A percentile compares a stretch with the other conserved stretches of the same genome.
Evolutionary conservation across 2,329 filamentous ascomycete genomes (phyloP).

Genomic region (Triangularia verruculosa): DNA sequence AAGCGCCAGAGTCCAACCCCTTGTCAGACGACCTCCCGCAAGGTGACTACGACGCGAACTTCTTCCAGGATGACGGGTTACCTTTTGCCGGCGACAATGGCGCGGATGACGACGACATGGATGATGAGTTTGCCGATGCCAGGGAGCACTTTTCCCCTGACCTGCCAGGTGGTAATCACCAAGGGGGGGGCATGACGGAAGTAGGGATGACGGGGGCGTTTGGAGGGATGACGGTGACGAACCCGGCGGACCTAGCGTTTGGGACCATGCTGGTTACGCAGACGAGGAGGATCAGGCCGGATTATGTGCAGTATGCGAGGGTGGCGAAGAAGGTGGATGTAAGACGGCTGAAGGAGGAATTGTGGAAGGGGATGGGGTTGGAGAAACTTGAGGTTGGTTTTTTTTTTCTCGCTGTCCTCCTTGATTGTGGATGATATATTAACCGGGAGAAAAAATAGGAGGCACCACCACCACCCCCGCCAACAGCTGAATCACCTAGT

Average conservation of each 20-base stretch:
- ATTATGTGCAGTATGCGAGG: slow-evolving; percentile 68
- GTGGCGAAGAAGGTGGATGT: slow-evolving; percentile 72
- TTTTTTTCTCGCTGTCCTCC: not conserved
- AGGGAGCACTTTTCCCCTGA: slow-evolving; percentile 74
- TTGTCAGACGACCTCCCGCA: slow-evolving; percentile 54
- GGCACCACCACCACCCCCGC: not conserved
- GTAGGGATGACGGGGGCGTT: slow-evolving; percentile 44
- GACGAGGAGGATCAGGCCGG: slow-evolving; percentile 59
- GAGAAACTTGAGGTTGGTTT: slow-evolving; percentile 49
- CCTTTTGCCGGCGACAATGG: slow-evolving; percentile 66
- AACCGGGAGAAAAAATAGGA: not conserved
- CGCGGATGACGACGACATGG: slow-evolving; percentile 59
- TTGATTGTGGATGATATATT: too few relatives aligned
- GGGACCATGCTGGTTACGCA: slow-evolving; percentile 67
- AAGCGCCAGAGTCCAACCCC: slow-evolving; percentile 41
- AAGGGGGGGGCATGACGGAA: slow-evolving; percentile 42
- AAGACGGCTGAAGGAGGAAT: slow-evolving; percentile 64
- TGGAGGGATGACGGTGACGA: slow-evolving; percentile 44
- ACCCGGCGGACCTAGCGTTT: slow-evolving; percentile 49
- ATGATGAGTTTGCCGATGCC: slow-evolving; percentile 73
- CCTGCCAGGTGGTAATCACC: slow-evolving; percentile 31
- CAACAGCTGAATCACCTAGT: not conserved
- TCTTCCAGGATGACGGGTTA: slow-evolving; percentile 87
- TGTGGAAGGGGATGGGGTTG: slow-evolving; percentile 65
- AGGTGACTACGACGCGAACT: slow-evolving; percentile 93